These are phyloP conservation scores for Yamadazyma conglobata DNA, from an alignment of 1,139 yeast species.

Conservation along the genomic window DNA sequence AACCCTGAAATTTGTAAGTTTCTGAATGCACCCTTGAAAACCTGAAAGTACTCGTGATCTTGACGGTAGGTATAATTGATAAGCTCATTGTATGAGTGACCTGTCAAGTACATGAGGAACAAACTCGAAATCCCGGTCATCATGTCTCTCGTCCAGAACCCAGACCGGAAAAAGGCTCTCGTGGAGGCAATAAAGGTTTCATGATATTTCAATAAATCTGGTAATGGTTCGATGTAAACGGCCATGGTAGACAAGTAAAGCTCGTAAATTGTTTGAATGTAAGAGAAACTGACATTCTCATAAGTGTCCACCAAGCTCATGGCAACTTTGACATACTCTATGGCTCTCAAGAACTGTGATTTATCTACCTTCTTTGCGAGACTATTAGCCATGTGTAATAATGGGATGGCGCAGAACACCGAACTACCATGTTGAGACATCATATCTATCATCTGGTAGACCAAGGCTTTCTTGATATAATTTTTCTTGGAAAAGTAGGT, in stretches of 20 bases:
- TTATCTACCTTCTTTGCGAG: slow-evolving; percentile 37
- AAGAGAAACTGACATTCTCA: slow-evolving; percentile 32
- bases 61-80: slow-evolving; percentile 3
- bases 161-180: slow-evolving; percentile 15
- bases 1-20: slow-evolving; percentile 12
- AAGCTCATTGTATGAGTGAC: slow-evolving; percentile 14
- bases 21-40: slow-evolving; percentile 5
- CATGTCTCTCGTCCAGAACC: slow-evolving; percentile 11
- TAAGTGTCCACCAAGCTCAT: slow-evolving; percentile 35
- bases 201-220: slow-evolving; percentile 32
- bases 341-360: slow-evolving; percentile 23
- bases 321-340: slow-evolving; percentile 33
- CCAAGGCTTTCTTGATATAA: slow-evolving; percentile 22
- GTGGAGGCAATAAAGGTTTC: slow-evolving; percentile 23
- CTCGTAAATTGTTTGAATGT: slow-evolving; percentile 42
- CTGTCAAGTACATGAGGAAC: slow-evolving; percentile 18
- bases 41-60: slow-evolving; percentile 10
- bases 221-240: slow-evolving; percentile 40
- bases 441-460: slow-evolving; percentile 22
- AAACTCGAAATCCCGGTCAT: slow-evolving; percentile 17
- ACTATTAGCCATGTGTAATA: slow-evolving; percentile 32
- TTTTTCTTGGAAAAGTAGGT: slow-evolving; percentile 26
- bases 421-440: slow-evolving; percentile 25
- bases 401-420: slow-evolving; percentile 25
- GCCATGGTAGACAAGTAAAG: slow-evolving; percentile 44